phyloP scores from a whole-genome alignment of 148 eudicot species.

The Fagopyrum homotropicum region DNA sequence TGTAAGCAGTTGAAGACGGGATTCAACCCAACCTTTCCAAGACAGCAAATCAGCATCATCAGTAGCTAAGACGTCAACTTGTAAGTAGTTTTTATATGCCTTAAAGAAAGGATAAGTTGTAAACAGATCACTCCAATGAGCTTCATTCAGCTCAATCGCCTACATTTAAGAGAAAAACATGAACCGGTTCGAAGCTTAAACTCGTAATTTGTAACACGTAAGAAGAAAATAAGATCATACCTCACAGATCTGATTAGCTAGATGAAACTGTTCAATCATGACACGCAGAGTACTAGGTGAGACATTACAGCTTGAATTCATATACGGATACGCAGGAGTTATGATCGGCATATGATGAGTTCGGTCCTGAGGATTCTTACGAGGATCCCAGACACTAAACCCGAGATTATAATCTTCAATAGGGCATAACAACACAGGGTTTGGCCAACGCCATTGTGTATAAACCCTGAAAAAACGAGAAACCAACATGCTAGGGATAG shows the following conservation, averaged over 20 bases:
- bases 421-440: constrained; percentile 45
- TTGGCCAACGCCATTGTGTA: constrained; percentile 58
- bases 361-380: constrained; percentile 37
- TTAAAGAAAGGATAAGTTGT: constrained; percentile 42
- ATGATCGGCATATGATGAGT: constrained; percentile 51
- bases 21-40: constrained; percentile 61
- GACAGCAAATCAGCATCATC: constrained; percentile 38
- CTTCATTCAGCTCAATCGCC: constrained; percentile 40
- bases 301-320: constrained; percentile 58
- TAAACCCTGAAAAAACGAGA: constrained; percentile 43
- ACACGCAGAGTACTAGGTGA: constrained; percentile 48
- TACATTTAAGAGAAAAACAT: constrained; percentile 16
- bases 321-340: constrained; percentile 50
- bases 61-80: constrained; percentile 37
- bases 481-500: constrained; percentile 44
- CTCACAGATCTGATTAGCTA: constrained; percentile 35
- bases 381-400: constrained; percentile 46
- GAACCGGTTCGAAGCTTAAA: neutral
- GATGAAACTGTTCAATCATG: constrained; percentile 42
- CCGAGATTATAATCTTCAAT: constrained; percentile 34
- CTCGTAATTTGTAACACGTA: neutral
- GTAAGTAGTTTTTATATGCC: constrained; percentile 42
- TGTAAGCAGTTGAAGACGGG: constrained; percentile 43
- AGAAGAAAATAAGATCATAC: constrained; percentile 13
- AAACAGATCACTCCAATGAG: constrained; percentile 34